Base-by-base conservation (phyloP, 495 filamentous ascomycete species). In the Hypoxylon cercidicola region DNA sequence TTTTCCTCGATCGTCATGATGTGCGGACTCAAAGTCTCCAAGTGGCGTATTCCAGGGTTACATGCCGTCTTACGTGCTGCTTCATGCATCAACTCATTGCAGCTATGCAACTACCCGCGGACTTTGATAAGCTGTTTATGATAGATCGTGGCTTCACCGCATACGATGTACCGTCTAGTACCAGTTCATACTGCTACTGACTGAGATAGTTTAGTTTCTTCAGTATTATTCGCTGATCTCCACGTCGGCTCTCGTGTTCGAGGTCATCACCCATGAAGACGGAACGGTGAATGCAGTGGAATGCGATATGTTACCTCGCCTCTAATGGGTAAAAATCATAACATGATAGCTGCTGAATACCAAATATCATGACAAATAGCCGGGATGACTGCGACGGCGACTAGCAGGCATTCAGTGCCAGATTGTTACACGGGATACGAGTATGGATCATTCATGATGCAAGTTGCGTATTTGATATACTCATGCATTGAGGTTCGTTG, bases 101-200 rank as follows among this genome's bases (percentile, higher is more conserved):
- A 37, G 34, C 34, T 37, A 37, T 37, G 34, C 34, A 37, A 4
- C 34, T 37, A n/a, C 34, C 34, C 4, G 34, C 34, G 34, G 34
- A 37, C 34, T 37, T 37, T 37, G 34, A 37, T 37, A 37, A 37
- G 34, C 34, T 37, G 34, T 37, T 37, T 37, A 37, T 37, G 34
- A 4, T 37, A 37, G 34, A 37, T 37, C 34, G 34, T 9, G 34
- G 34, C 34, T 37, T 37, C 34, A 37, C 11, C 34, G 4, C 34
- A 37, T 37, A 37, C 34, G 34, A 37, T 37, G 34, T 37, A 37
- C 34, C 34, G 34, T 37, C 34, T 37, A 37, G 34, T 37, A 37
- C 34, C 34, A 37, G 34, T 37, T 37, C 34, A 37, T 37, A 37
- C 34, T 37, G 34, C 34, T 37, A 37, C 34, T 37, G 34, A 37